A percentile compares a stretch with the other conserved stretches of the same genome.
phyloP scores from a whole-genome alignment of 148 eudicot species.

The Rhododendron mucronatum region DNA sequence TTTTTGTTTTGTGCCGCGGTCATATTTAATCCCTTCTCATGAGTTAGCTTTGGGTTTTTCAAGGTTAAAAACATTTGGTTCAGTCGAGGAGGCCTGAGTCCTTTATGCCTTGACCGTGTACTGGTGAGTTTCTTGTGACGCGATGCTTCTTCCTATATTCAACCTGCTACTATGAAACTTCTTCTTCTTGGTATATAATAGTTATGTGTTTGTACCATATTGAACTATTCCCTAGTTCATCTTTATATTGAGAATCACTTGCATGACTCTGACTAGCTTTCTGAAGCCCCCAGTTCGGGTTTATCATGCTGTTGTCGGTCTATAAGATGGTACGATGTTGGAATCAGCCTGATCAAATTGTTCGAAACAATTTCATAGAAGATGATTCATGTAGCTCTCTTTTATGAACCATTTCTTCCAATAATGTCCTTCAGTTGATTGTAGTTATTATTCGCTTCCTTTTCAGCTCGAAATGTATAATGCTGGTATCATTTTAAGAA shows the following conservation, averaged over 20 bases:
- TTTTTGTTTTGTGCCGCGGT: neutral
- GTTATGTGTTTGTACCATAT: neutral
- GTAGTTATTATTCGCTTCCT: neutral
- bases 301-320: neutral
- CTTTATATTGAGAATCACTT: neutral
- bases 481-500: conserved; percentile 52
- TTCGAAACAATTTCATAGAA: neutral
- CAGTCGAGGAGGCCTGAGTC: conserved; percentile 59
- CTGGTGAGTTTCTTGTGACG: conserved; percentile 34
- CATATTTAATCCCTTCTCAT: neutral
- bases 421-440: neutral
- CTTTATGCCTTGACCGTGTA: conserved; percentile 71
- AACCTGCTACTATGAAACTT: neutral
- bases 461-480: conserved; percentile 73
- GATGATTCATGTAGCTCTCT: neutral
- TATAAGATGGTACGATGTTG: neutral
- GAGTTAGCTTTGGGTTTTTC: conserved; percentile 7
- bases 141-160: neutral
- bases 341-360: neutral
- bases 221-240: neutral
- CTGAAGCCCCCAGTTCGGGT: neutral
- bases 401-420: neutral
- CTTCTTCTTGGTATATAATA: neutral
- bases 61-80: conserved; percentile 63
- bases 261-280: neutral